These are phyloP conservation scores for Niveomyces coronatus DNA, from an alignment of 2,329 filamentous ascomycete species.

Conservation along the genomic window DNA sequence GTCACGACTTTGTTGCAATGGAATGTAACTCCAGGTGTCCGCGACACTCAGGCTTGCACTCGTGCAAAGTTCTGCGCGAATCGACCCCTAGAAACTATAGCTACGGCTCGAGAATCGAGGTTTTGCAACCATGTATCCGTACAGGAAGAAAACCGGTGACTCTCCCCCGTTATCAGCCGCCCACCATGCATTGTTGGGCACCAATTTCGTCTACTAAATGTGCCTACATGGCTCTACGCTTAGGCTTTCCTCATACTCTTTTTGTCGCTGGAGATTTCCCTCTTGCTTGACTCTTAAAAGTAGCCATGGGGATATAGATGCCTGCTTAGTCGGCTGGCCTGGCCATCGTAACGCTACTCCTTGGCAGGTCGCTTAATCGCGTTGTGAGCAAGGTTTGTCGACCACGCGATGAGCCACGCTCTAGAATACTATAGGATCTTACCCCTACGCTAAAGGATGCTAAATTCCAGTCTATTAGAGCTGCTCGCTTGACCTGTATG, in stretches of 20 bases:
- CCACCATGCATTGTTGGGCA: background rate
- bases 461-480: slow-evolving; percentile 9
- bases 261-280: background rate
- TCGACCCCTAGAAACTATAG: too few species aligned
- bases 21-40: background rate
- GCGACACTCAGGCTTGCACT: background rate
- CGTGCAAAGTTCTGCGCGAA: too few species aligned
- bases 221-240: background rate
- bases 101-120: background rate
- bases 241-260: background rate
- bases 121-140: background rate
- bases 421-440: slow-evolving; percentile 3
- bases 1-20: background rate
- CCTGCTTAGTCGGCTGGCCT: background rate
- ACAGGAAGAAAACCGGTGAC: background rate
- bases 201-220: background rate
- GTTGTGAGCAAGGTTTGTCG: background rate
- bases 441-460: background rate
- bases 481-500: background rate
- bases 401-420: background rate
- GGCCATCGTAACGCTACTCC: background rate
- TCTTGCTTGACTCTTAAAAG: background rate
- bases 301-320: background rate
- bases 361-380: background rate
- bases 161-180: background rate